Evolutionary conservation across 2,329 filamentous ascomycete genomes (phyloP), one percentile per base, ranked within the genome.

Genomic region (Hawksworthiomyces lignivorus): DNA sequence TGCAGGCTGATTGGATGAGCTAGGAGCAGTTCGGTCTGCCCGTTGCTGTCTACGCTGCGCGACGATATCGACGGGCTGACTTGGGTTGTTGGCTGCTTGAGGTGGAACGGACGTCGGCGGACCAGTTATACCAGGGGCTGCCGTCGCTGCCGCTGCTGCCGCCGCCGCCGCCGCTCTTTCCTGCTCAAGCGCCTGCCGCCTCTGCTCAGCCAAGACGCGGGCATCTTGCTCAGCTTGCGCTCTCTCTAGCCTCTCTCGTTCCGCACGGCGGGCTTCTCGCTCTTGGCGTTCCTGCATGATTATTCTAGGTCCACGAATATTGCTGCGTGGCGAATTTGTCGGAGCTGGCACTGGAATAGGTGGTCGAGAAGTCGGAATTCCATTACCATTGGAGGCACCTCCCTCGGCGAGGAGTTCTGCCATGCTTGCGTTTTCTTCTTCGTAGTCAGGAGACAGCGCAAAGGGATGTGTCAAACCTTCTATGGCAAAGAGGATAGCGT

Each of bases 401-500:
- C 78, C 75, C 56, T 77, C 72, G 46, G 61, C 61, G 48, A 70
- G 62, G 54, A 95, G 72, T 61, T 95, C 89, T 53, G 89, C 84
- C 89, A 98, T 97, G 56, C 79, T 77, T 53, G 89, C 86, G 74
- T 86, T 84, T 69, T 94, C 86, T 71, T 98, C 92, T 47, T 82
- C 74, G 52, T 82, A 67, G 62, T 95, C 88, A 19, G 84, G 75
- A 8, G 88, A 94, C 64, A 97, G 94, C 36, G 79, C 70, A 51
- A 87, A 76, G 3, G 90, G 88, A 35, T 82, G 77, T 52, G 89
- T 83, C 52, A 97, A 74, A 28, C 87, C 87, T 69, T 97, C 89
- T 44, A 97, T 77, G 28, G 88, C 80, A 69, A 85, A 97, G 54
- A 94, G 82, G 59, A 98, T 89, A 28, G 92, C 90, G 61, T 84